Conservation (phyloP, 768 basidiomycete species). For the Leucosporidium creatinivorum region DNA sequence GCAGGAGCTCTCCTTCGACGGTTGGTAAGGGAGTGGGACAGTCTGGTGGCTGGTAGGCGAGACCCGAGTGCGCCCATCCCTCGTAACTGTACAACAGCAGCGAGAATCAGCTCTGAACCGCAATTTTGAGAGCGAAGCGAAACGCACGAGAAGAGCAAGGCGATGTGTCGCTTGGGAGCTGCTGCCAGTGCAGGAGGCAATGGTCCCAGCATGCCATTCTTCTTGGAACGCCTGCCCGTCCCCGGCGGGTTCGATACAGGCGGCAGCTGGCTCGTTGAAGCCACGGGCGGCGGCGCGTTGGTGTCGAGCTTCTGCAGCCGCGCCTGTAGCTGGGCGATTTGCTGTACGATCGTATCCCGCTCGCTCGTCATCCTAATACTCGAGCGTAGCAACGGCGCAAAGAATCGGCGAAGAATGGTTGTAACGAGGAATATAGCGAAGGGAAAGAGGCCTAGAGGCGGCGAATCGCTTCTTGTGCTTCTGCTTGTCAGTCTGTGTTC, state of each 20-base stretch:
- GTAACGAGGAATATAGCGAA: too few relatives aligned
- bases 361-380: background rate
- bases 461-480: too few relatives aligned
- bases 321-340: background rate
- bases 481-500: too few relatives aligned
- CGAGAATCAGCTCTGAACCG: background rate
- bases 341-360: background rate
- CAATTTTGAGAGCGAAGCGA: background rate
- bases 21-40: slow-evolving; percentile 61
- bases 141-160: slow-evolving; percentile 62
- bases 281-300: background rate
- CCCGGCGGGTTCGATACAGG: background rate
- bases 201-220: background rate
- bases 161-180: slow-evolving; percentile 73
- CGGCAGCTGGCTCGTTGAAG: background rate
- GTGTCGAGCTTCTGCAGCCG: background rate
- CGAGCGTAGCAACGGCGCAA: too few relatives aligned
- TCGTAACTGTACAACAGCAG: slow-evolving; percentile 52
- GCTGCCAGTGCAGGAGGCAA: slow-evolving; percentile 25
- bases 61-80: slow-evolving; percentile 83
- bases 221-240: background rate
- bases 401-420: too few relatives aligned
- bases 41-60: slow-evolving; percentile 60
- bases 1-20: slow-evolving; percentile 79
- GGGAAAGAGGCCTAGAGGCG: too few relatives aligned